Conservation (phyloP, 257 asterid species). For the Oldenlandia corymbosa region DNA sequence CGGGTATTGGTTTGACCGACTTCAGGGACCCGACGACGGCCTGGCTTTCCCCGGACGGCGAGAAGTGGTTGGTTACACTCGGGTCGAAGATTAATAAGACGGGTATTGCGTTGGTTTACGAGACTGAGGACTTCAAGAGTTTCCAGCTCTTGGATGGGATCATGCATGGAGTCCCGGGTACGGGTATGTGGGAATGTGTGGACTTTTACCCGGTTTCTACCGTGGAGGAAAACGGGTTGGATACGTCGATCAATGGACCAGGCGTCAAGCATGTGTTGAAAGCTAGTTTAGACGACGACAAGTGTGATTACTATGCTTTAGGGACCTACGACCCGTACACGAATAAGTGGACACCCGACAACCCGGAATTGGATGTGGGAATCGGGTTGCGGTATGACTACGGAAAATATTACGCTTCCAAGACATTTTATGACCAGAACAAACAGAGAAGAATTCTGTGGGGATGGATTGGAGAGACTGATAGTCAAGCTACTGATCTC, state of each 20-base stretch:
- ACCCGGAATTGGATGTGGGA: slow-evolving; percentile 62
- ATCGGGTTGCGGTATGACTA: slow-evolving; percentile 59
- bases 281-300: slow-evolving; percentile 58
- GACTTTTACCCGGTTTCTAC: slow-evolving; percentile 70
- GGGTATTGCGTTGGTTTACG: slow-evolving; percentile 62
- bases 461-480: slow-evolving; percentile 84
- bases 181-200: slow-evolving; percentile 94
- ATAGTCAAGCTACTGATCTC: slow-evolving; percentile 49
- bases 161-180: slow-evolving; percentile 53
- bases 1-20: slow-evolving; percentile 55
- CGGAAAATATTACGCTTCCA: slow-evolving; percentile 71
- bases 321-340: slow-evolving; percentile 51
- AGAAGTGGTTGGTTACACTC: slow-evolving; percentile 53
- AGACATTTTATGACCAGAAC: slow-evolving; percentile 63
- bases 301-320: slow-evolving; percentile 55
- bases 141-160: slow-evolving; percentile 38
- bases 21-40: slow-evolving; percentile 88
- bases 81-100: slow-evolving; percentile 59
- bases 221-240: slow-evolving; percentile 45
- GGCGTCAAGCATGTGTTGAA: slow-evolving; percentile 62
- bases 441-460: slow-evolving; percentile 58
- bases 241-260: slow-evolving; percentile 63
- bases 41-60: slow-evolving; percentile 53
- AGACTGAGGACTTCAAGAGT: slow-evolving; percentile 44
- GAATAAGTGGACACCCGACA: slow-evolving; percentile 65